Evolutionary conservation across 2,329 filamentous ascomycete species (phyloP).

Genomic region (Fusarium cicatricum): DNA sequence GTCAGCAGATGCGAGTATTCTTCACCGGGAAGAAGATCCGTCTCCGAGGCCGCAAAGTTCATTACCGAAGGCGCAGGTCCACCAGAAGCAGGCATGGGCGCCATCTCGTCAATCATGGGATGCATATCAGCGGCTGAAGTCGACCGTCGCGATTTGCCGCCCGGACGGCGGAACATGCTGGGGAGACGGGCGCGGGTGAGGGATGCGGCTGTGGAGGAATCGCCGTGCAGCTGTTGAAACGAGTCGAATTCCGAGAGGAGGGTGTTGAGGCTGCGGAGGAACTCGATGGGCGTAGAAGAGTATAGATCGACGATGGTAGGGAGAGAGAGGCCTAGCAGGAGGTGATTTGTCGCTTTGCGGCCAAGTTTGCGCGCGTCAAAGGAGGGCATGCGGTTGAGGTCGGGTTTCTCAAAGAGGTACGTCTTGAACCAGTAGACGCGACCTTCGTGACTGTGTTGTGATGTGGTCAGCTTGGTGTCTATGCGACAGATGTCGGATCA

Average conservation of each 20-base stretch:
- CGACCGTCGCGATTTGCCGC: conserved; percentile 65
- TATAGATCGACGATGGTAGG: conserved; percentile 90
- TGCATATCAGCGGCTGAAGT: conserved; percentile 57
- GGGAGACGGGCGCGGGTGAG: conserved; percentile 81
- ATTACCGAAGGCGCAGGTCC: conserved; percentile 56
- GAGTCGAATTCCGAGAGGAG: conserved; percentile 92
- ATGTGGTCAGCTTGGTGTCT: background rate
- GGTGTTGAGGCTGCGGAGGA: conserved; percentile 84
- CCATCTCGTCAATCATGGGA: conserved; percentile 44
- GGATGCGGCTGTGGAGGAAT: conserved; percentile 75
- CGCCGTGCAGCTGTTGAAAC: conserved; percentile 86
- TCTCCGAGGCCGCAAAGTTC: conserved; percentile 66
- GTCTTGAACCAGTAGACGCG: conserved; percentile 99
- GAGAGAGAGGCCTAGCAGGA: conserved; percentile 90
- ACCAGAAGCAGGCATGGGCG: conserved; percentile 39
- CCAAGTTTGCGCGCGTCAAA: conserved; percentile 86
- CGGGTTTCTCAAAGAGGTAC: conserved; percentile 84
- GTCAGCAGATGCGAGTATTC: conserved; percentile 90
- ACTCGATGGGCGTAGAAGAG: conserved; percentile 80
- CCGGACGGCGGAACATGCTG: conserved; percentile 79
- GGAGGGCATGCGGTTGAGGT: conserved; percentile 83
- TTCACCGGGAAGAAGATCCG: conserved; percentile 79
- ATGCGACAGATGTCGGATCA: too few relatives aligned
- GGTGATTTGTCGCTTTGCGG: conserved; percentile 90
- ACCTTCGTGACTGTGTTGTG: conserved; percentile 80